Conservation (phyloP, 1,139 yeast species). For the Suhomyces panamericanus region DNA sequence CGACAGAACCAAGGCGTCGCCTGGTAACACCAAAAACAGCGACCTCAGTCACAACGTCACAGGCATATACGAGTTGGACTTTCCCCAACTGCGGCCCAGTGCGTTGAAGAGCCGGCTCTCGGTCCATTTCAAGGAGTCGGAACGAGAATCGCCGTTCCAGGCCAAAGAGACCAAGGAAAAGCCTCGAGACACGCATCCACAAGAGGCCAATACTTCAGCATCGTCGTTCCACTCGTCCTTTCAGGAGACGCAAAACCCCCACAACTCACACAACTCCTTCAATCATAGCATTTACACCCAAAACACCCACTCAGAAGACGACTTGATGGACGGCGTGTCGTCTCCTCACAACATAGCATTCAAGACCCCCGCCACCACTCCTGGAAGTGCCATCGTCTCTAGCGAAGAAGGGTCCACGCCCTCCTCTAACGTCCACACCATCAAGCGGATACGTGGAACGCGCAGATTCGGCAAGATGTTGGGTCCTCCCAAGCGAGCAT, state of each 20-base stretch:
- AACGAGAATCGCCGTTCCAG: conserved; percentile 2
- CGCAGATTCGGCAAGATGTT: conserved; percentile 37
- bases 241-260: conserved; percentile 7
- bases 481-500: conserved; percentile 45
- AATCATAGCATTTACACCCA: conserved; percentile 16
- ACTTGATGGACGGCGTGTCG: conserved; percentile 14
- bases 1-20: conserved; percentile 20
- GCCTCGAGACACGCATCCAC: conserved; percentile 5
- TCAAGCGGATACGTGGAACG: conserved; percentile 31
- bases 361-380: conserved; percentile 22
- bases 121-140: conserved; percentile 31
- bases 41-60: conserved; percentile 19
- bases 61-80: conserved; percentile 37
- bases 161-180: conserved; percentile 6
- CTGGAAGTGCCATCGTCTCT: conserved; percentile 17
- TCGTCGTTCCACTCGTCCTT: conserved; percentile 14
- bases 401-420: conserved; percentile 2
- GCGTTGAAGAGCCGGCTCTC: conserved; percentile 33
- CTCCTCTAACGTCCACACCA: conserved; percentile 17
- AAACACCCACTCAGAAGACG: conserved; percentile 17
- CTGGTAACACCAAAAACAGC: conserved; percentile 1
- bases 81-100: conserved; percentile 25
- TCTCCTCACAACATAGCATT: conserved; percentile 14
- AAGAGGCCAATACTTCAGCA: conserved; percentile 7
- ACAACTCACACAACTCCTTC: conserved; percentile 4